Evolutionary conservation across 148 eudicot genomes (phyloP).

Genomic region (Silene conica): DNA sequence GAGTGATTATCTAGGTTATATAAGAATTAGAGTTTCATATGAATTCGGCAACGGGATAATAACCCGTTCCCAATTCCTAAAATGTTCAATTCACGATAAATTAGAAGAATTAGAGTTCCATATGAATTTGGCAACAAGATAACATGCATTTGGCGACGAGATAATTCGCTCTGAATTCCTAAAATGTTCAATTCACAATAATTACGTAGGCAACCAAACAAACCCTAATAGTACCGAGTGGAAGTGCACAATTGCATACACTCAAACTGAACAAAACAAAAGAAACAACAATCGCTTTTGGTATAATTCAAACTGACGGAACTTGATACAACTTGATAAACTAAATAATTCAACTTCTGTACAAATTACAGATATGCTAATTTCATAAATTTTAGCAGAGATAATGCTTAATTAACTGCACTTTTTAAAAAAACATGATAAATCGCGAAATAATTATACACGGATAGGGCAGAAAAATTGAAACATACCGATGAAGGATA

Average conservation of each 20-base stretch:
- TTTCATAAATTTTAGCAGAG: background rate
- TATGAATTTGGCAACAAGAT: background rate
- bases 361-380: background rate
- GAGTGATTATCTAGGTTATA: background rate
- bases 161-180: background rate
- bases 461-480: background rate
- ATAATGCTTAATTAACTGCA: slow-evolving; percentile 5
- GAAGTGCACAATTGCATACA: background rate
- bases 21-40: background rate
- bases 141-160: too few relatives aligned
- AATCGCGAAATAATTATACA: slow-evolving; percentile 27
- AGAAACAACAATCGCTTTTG: background rate
- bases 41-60: background rate
- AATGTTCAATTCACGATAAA: background rate
- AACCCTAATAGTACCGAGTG: background rate
- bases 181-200: background rate
- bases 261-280: slow-evolving; percentile 2
- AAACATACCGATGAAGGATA: slow-evolving; percentile 12
- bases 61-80: background rate
- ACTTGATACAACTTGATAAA: background rate
- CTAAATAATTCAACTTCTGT: background rate
- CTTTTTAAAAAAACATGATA: background rate
- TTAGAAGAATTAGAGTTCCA: background rate
- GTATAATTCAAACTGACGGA: slow-evolving; percentile 6
- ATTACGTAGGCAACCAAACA: background rate